Conservation (phyloP, 192 early-diverging fungal species). For the Geranomyces variabilis region DNA sequence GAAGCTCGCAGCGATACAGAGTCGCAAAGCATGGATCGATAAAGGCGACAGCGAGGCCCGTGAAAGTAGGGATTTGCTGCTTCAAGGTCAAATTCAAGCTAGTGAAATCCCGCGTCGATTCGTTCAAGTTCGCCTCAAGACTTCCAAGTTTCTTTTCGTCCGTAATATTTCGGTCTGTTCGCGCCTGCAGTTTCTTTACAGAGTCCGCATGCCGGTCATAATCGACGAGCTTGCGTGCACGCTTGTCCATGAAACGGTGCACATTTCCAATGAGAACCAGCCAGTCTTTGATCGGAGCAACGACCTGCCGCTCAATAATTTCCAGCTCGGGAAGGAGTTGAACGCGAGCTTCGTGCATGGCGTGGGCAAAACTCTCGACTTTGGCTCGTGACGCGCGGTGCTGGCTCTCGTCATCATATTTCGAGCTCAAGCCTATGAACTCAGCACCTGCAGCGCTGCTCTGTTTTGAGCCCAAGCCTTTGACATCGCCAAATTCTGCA, state of each 20-base stretch:
- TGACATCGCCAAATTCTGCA: too few relatives aligned
- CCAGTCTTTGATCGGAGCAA: constrained; percentile 76
- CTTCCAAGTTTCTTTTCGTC: constrained; percentile 55
- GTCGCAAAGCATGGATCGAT: constrained; percentile 87
- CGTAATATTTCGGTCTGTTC: constrained; percentile 39
- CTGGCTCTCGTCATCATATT: too few relatives aligned
- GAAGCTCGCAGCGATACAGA: constrained; percentile 82
- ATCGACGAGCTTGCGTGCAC: constrained; percentile 90
- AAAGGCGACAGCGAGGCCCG: constrained; percentile 73
- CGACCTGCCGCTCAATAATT: constrained; percentile 74
- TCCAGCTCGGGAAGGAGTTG: constrained; percentile 68
- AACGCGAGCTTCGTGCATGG: constrained; percentile 56
- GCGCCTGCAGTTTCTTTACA: constrained; percentile 74
- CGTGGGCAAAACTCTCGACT: constrained; percentile 55
- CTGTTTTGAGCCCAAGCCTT: too few relatives aligned
- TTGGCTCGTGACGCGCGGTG: constrained; percentile 31
- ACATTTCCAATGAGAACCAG: constrained; percentile 76
- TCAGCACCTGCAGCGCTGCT: too few relatives aligned
- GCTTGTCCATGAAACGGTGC: constrained; percentile 83
- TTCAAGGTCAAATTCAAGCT: constrained; percentile 81
- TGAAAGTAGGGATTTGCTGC: constrained; percentile 75
- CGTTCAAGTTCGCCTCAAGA: constrained; percentile 73
- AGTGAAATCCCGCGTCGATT: constrained; percentile 83
- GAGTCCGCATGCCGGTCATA: constrained; percentile 81
- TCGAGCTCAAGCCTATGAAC: too few relatives aligned